Percentiles rank a stretch among this genome's conserved stretches.
Conservation (phyloP, 2,329 filamentous ascomycete species). For the Alternaria brassicae region DNA sequence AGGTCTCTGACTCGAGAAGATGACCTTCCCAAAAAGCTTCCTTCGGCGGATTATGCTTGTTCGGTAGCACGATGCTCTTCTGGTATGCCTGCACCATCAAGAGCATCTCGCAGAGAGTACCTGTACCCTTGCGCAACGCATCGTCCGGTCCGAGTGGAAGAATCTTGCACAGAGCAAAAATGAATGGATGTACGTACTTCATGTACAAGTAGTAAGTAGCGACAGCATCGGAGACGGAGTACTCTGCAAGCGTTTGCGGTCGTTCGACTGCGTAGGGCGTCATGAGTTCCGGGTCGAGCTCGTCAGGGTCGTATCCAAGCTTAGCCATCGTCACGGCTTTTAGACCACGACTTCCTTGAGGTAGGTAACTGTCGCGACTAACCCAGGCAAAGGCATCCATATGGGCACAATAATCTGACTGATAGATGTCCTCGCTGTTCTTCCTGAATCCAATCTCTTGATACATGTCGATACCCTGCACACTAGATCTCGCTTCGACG, state of each 20-base stretch:
- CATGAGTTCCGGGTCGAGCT: conserved; percentile 97
- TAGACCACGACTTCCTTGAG: conserved; percentile 93
- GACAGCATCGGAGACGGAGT: conserved; percentile 98
- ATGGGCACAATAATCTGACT: conserved; percentile 93
- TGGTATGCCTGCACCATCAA: conserved; percentile 98
- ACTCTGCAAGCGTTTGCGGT: conserved; percentile 93
- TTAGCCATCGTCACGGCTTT: conserved; percentile 99
- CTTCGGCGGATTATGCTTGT: conserved; percentile 90
- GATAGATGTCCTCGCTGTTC: conserved; percentile 94
- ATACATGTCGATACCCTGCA: conserved; percentile 99
- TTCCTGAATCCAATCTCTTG: conserved; percentile 96
- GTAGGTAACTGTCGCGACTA: conserved; percentile 96
- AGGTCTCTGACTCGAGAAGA: conserved; percentile 94
- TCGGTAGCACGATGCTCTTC: conserved; percentile 88
- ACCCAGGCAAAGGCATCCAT: conserved; percentile 99
- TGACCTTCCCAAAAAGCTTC: conserved; percentile 98
- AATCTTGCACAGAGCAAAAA: conserved; percentile 98
- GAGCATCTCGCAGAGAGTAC: conserved; percentile 98
- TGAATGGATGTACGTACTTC: conserved; percentile 99
- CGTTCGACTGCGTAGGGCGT: conserved; percentile 85
- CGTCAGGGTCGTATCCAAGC: conserved; percentile 96
- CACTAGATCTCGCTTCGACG: conserved; percentile 89
- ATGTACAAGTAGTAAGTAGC: conserved; percentile 99
- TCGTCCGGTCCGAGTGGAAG: conserved; percentile 92
- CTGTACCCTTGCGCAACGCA: conserved; percentile 91